These are phyloP conservation scores for Vairimorpha ceranae DNA, from an alignment of 371 early-diverging fungal genomes.

Conservation along the genomic window DNA sequence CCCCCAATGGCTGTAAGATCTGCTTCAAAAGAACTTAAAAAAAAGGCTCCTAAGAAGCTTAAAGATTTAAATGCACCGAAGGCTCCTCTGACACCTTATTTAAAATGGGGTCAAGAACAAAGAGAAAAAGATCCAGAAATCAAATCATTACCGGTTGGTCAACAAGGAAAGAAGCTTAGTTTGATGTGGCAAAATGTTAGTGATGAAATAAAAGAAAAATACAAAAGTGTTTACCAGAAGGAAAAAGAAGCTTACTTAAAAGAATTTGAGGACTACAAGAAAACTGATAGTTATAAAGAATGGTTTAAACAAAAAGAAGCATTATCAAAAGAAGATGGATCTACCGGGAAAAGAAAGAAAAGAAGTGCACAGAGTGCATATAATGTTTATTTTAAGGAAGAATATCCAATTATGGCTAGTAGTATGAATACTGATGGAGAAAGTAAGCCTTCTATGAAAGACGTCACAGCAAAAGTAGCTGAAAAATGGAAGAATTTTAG, in stretches of 20 bases:
- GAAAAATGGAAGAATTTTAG: constrained; percentile 48
- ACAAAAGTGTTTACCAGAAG: constrained; percentile 42
- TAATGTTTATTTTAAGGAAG: constrained; percentile 46
- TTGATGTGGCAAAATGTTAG: constrained; percentile 48
- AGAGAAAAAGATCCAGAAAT: constrained; percentile 42
- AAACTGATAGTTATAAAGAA: constrained; percentile 55
- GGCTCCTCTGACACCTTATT: constrained; percentile 58
- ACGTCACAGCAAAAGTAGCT: constrained; percentile 47
- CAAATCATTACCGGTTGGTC: constrained; percentile 30
- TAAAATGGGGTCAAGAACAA: constrained; percentile 53
- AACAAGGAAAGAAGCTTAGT: constrained; percentile 50
- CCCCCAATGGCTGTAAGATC: constrained; percentile 21
- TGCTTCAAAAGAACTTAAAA: constrained; percentile 16
- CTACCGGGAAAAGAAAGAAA: constrained; percentile 42
- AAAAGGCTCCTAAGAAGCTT: constrained; percentile 51
- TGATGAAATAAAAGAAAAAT: constrained; percentile 51
- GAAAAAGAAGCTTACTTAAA: constrained; percentile 49
- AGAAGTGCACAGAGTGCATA: constrained; percentile 22
- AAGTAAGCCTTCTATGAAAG: constrained; percentile 19
- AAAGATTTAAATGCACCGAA: constrained; percentile 63
- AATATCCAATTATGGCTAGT: constrained; percentile 47
- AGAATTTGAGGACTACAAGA: constrained; percentile 56
- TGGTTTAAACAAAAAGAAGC: constrained; percentile 50
- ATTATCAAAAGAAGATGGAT: constrained; percentile 37
- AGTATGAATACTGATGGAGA: constrained; percentile 9